phyloP scores from a whole-genome alignment of 495 filamentous ascomycete species.

The Stereocaulon alpinum region DNA sequence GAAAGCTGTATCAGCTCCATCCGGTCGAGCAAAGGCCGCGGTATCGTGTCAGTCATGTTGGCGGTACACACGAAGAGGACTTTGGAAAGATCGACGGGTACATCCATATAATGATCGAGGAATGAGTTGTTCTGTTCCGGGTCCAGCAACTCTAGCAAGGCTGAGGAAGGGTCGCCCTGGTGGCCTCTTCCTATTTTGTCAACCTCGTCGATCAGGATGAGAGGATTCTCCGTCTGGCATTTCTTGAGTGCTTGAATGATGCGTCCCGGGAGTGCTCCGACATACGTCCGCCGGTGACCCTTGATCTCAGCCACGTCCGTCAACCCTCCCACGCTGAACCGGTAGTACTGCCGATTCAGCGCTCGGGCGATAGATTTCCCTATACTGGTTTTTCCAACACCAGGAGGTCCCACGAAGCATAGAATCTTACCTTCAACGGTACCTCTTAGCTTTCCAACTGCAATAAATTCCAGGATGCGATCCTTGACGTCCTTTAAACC shows the following conservation, averaged over 20 bases:
- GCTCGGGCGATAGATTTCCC: slow-evolving; percentile 96
- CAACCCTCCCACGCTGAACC: slow-evolving; percentile 93
- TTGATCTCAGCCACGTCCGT: slow-evolving; percentile 99
- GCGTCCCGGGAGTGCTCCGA: slow-evolving; percentile 88
- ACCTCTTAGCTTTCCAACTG: slow-evolving; percentile 91
- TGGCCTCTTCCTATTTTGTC: slow-evolving; percentile 96
- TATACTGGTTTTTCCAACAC: slow-evolving; percentile 97
- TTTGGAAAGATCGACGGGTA: slow-evolving; percentile 94
- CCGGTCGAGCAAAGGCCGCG: slow-evolving; percentile 83
- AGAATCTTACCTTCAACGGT: slow-evolving; percentile 98
- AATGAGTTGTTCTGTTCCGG: slow-evolving; percentile 97
- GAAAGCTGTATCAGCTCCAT: slow-evolving; percentile 98
- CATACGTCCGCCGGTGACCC: slow-evolving; percentile 92
- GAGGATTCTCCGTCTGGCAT: slow-evolving; percentile 94
- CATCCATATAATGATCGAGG: slow-evolving; percentile 97
- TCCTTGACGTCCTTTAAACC: slow-evolving; percentile 98
- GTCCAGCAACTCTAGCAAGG: slow-evolving; percentile 87
- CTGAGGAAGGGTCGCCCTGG: slow-evolving; percentile 92
- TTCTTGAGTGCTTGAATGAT: slow-evolving; percentile 99
- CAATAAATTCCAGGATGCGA: slow-evolving; percentile 97
- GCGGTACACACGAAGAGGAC: slow-evolving; percentile 99
- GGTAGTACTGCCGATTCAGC: slow-evolving; percentile 89
- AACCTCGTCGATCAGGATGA: slow-evolving; percentile 94
- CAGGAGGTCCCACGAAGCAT: slow-evolving; percentile 92
- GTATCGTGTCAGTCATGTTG: slow-evolving; percentile 98